A percentile compares a stretch with the other conserved stretches of the same genome.
These are phyloP conservation scores for Cyberlindnera mississippiensis DNA, from an alignment of 805 yeast genomes.

Conservation along the genomic window DNA sequence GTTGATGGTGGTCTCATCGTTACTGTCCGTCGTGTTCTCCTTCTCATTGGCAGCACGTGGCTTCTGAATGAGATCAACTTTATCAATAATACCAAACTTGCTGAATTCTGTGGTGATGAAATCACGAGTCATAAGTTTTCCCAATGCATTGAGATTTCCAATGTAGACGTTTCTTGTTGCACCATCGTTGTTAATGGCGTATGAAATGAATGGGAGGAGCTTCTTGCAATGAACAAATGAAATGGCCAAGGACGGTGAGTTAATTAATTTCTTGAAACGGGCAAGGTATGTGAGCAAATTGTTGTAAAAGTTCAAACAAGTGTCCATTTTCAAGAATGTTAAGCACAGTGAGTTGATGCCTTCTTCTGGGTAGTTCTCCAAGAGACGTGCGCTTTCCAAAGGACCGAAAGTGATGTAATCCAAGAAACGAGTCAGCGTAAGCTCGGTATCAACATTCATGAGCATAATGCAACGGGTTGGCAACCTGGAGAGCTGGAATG, in stretches of 20 bases:
- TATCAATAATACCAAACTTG: constrained; percentile 58
- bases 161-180: constrained; percentile 93
- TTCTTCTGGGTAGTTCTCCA: constrained; percentile 27
- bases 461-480: constrained; percentile 28
- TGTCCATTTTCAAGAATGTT: constrained; percentile 29
- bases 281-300: constrained; percentile 33
- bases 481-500: constrained; percentile 13
- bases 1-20: not conserved
- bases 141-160: constrained; percentile 60
- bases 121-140: constrained; percentile 35
- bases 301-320: constrained; percentile 36
- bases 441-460: constrained; percentile 17
- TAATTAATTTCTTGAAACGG: constrained; percentile 33
- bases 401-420: constrained; percentile 55
- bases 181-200: constrained; percentile 67
- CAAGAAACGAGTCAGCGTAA: constrained; percentile 32
- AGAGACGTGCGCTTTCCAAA: constrained; percentile 51
- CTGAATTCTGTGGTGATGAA: constrained; percentile 47
- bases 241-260: constrained; percentile 36
- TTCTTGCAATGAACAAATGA: constrained; percentile 32
- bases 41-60: not conserved
- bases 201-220: constrained; percentile 23
- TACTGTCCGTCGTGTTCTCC: not conserved
- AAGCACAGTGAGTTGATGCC: constrained; percentile 22
- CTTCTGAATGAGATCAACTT: constrained; percentile 47